A percentile compares a stretch with the other conserved stretches of the same genome.
Conservation (phyloP, 164 flowering plant species). For the Piper longum region DNA sequence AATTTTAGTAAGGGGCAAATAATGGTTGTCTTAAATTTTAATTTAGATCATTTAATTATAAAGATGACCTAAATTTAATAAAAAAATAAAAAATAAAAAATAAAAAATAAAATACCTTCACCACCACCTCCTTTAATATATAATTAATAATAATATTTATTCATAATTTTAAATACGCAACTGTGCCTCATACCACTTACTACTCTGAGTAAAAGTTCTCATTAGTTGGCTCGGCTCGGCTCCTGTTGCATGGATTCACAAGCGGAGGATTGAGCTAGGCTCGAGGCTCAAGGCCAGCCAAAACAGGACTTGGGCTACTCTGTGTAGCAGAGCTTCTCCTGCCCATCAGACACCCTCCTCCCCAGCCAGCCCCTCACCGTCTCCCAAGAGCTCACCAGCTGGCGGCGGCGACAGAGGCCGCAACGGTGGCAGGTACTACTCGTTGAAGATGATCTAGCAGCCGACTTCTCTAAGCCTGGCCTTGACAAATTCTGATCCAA, state of each 20-base stretch:
- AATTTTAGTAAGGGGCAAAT: too few relatives aligned
- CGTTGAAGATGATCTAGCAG: slow-evolving; percentile 82
- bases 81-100: too few relatives aligned
- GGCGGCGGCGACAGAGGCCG: slow-evolving; percentile 23
- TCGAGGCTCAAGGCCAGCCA: slow-evolving; percentile 41
- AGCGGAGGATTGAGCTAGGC: slow-evolving; percentile 28
- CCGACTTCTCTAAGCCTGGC: slow-evolving; percentile 66
- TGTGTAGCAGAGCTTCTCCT: slow-evolving; percentile 63
- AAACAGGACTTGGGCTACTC: slow-evolving; percentile 26
- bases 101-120: too few relatives aligned
- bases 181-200: too few relatives aligned
- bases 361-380: slow-evolving; percentile 62
- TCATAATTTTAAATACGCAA: too few relatives aligned
- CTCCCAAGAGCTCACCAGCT: slow-evolving; percentile 45
- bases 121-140: too few relatives aligned
- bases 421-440: slow-evolving; percentile 33
- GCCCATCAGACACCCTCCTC: slow-evolving; percentile 83
- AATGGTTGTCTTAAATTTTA: too few relatives aligned
- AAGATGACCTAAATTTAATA: too few relatives aligned
- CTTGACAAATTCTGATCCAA: slow-evolving; percentile 14
- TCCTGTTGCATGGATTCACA: slow-evolving; percentile 4
- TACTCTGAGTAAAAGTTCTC: slow-evolving; percentile 1
- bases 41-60: too few relatives aligned
- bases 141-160: too few relatives aligned
- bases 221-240: slow-evolving; percentile 3